Percentiles rank a stretch among this genome's conserved stretches.
Conservation (phyloP, 2,329 filamentous ascomycete genomes). For the Ascosphaera acerosa region DNA sequence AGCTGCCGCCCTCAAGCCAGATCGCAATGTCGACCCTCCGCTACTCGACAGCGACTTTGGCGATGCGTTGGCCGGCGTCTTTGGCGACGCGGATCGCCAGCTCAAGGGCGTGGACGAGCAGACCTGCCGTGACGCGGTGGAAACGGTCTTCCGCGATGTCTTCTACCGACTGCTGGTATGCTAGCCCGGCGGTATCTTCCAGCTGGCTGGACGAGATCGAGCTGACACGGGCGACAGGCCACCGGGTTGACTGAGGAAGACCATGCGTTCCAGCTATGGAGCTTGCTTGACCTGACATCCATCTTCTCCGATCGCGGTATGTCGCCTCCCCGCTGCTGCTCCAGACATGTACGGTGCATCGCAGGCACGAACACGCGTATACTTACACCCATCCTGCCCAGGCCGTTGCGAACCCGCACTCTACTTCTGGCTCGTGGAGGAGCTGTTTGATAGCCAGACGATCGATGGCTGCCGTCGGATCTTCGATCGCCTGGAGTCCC, state of each 20-base stretch:
- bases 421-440: constrained; percentile 76
- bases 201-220: neutral
- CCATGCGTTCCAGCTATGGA: too few species aligned
- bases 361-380: too few species aligned
- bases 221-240: constrained; percentile 30
- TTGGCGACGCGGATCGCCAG: constrained; percentile 6
- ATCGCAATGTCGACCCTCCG: constrained; percentile 40
- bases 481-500: constrained; percentile 86
- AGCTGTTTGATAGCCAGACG: constrained; percentile 85
- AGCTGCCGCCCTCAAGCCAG: constrained; percentile 33
- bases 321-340: too few species aligned
- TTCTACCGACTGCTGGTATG: constrained; percentile 61
- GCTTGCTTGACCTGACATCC: constrained; percentile 74
- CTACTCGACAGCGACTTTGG: constrained; percentile 39
- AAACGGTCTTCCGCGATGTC: constrained; percentile 56
- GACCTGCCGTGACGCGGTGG: constrained; percentile 39
- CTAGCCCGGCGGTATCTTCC: constrained; percentile 2
- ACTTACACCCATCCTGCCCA: too few species aligned
- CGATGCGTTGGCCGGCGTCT: constrained; percentile 22
- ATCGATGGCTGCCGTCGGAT: constrained; percentile 75
- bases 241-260: constrained; percentile 51
- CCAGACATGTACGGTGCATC: too few species aligned
- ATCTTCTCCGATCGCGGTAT: constrained; percentile 61
- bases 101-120: constrained; percentile 25
- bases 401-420: constrained; percentile 48